A percentile compares a stretch with the other conserved stretches of the same genome.
phyloP scores from a whole-genome alignment of 768 basidiomycete species.

The Panaeolus papilionaceus region DNA sequence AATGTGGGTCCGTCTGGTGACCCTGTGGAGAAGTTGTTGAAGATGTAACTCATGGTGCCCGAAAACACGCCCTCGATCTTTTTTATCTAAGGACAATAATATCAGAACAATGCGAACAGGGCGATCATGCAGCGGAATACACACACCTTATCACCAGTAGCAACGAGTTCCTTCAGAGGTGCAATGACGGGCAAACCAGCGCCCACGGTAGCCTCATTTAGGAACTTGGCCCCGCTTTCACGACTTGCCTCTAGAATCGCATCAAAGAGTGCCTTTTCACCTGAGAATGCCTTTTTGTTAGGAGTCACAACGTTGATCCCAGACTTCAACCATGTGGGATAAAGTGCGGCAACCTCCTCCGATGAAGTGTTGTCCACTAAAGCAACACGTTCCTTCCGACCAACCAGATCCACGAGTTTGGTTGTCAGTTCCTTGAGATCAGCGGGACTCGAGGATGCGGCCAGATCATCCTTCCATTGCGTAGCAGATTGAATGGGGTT shows the following conservation, averaged over 20 bases:
- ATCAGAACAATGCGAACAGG: neutral
- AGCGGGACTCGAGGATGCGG: conserved; percentile 48
- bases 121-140: neutral
- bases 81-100: conserved; percentile 52
- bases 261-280: conserved; percentile 69
- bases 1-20: conserved; percentile 75
- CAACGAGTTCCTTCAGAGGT: conserved; percentile 90
- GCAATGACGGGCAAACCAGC: conserved; percentile 93
- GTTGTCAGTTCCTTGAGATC: conserved; percentile 55
- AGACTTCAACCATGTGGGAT: conserved; percentile 77
- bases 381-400: conserved; percentile 56
- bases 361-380: conserved; percentile 95
- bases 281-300: conserved; percentile 97
- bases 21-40: conserved; percentile 90
- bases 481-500: conserved; percentile 45
- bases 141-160: conserved; percentile 88
- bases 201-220: conserved; percentile 93
- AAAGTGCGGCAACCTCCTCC: conserved; percentile 78
- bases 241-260: conserved; percentile 66
- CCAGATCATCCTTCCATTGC: conserved; percentile 46
- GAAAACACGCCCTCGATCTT: conserved; percentile 99
- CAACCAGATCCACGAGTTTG: conserved; percentile 54
- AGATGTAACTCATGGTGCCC: conserved; percentile 98
- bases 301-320: conserved; percentile 93
- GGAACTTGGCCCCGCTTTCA: conserved; percentile 67